Conservation (phyloP, 371 early-diverging fungal genomes). For the Rhizopus delemar region DNA sequence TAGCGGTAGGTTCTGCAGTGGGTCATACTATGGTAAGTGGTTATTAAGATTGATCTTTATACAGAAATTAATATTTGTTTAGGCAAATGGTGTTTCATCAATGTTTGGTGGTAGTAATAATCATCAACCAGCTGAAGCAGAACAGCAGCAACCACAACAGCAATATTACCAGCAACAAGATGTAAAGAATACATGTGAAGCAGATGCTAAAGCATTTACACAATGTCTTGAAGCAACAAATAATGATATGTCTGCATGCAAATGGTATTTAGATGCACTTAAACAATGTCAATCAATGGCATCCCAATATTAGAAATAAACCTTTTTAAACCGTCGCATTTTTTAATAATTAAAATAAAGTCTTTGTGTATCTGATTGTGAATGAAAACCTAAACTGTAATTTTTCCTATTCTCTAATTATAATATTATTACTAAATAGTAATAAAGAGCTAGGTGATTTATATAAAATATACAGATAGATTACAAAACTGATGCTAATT, state of each 20-base stretch:
- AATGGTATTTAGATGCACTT: conserved; percentile 85
- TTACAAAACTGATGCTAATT: too few relatives aligned
- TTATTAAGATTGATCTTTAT: too few relatives aligned
- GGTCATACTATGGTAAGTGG: conserved; percentile 57
- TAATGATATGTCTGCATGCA: conserved; percentile 77
- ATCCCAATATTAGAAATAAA: conserved; percentile 29
- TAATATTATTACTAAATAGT: too few relatives aligned
- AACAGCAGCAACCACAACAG: conserved; percentile 19
- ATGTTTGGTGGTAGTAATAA: conserved; percentile 62
- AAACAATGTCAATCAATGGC: conserved; percentile 81
- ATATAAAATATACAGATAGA: too few relatives aligned
- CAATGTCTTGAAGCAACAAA: conserved; percentile 82
- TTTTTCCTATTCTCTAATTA: too few relatives aligned
- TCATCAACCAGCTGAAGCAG: conserved; percentile 25
- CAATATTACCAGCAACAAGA: conserved; percentile 38
- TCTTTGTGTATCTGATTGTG: too few relatives aligned
- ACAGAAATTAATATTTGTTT: too few relatives aligned
- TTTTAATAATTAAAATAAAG: too few relatives aligned
- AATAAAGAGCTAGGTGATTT: too few relatives aligned
- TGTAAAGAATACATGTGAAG: conserved; percentile 64
- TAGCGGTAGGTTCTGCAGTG: conserved; percentile 88
- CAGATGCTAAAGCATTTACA: conserved; percentile 84
- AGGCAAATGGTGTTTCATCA: conserved; percentile 68
- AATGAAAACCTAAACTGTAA: too few relatives aligned
- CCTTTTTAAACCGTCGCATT: too few relatives aligned